These are phyloP conservation scores for Margaritispora aquatica DNA, from an alignment of 495 filamentous ascomycete species.

Conservation along the genomic window DNA sequence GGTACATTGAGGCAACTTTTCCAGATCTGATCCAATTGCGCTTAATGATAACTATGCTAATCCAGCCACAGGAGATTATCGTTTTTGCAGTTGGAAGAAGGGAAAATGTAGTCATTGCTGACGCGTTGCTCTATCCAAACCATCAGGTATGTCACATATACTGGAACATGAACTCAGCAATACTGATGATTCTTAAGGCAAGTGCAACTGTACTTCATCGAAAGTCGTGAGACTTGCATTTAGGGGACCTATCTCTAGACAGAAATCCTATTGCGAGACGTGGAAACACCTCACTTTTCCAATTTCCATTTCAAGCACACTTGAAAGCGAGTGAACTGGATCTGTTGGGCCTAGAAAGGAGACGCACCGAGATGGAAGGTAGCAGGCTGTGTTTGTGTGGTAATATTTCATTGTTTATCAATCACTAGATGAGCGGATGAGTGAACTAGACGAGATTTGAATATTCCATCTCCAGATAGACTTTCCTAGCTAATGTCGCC, in stretches of 20 bases:
- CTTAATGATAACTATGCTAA: no score
- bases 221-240: background rate
- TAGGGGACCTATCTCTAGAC: background rate
- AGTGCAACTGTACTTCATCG: background rate
- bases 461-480: no score
- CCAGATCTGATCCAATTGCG: background rate
- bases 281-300: no score
- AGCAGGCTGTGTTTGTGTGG: no score
- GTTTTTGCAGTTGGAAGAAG: slow-evolving; percentile 84
- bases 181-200: background rate
- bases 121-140: slow-evolving; percentile 84
- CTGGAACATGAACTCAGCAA: background rate
- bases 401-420: no score
- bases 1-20: background rate
- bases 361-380: no score
- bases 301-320: no score
- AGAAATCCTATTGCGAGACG: background rate
- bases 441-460: no score
- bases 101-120: slow-evolving; percentile 96
- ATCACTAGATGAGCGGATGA: no score
- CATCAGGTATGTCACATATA: slow-evolving; percentile 63
- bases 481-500: no score
- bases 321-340: no score
- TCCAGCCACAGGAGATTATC: slow-evolving; percentile 55
- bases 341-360: no score